Evolutionary conservation across 768 basidiomycete species (phyloP).

Genomic region (Austroboletus festivus): DNA sequence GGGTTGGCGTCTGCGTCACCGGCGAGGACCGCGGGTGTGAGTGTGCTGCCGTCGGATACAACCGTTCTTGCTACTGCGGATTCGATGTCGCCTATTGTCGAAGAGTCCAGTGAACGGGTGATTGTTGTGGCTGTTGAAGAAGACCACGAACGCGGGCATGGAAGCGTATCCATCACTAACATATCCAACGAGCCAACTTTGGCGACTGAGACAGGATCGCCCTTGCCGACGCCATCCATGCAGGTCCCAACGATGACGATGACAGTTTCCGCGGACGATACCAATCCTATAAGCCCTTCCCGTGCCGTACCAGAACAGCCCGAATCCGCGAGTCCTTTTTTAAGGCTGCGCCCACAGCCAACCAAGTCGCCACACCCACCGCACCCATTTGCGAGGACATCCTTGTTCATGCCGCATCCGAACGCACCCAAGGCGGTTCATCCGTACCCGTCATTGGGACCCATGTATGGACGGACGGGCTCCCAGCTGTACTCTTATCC

Average conservation of each 20-base stretch:
- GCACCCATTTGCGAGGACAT: constrained; percentile 34
- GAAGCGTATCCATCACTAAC: constrained; percentile 4
- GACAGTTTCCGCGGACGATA: constrained; percentile 16
- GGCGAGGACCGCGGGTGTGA: constrained; percentile 14
- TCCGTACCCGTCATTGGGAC: constrained; percentile 38
- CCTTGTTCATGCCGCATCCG: constrained; percentile 52
- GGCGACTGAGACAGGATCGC: constrained; percentile 14
- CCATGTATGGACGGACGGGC: constrained; percentile 52
- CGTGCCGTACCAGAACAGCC: too few species aligned
- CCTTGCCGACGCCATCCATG: neutral
- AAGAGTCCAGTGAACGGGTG: constrained; percentile 2
- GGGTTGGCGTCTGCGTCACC: constrained; percentile 18
- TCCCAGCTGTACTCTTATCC: constrained; percentile 17
- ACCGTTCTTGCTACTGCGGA: neutral
- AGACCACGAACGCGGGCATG: constrained; percentile 4
- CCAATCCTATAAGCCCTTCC: constrained; percentile 4
- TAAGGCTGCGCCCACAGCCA: constrained; percentile 26
- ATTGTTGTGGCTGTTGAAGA: constrained; percentile 20
- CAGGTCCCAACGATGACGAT: constrained; percentile 13
- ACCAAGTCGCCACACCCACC: constrained; percentile 19
- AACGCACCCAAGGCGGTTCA: constrained; percentile 44
- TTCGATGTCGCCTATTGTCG: neutral
- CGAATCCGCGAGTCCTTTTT: constrained; percentile 19
- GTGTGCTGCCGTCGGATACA: neutral
- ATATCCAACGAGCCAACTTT: neutral